Evolutionary conservation across 179 eudicot species (phyloP).

Genomic region (Vitellaria paradoxa): DNA sequence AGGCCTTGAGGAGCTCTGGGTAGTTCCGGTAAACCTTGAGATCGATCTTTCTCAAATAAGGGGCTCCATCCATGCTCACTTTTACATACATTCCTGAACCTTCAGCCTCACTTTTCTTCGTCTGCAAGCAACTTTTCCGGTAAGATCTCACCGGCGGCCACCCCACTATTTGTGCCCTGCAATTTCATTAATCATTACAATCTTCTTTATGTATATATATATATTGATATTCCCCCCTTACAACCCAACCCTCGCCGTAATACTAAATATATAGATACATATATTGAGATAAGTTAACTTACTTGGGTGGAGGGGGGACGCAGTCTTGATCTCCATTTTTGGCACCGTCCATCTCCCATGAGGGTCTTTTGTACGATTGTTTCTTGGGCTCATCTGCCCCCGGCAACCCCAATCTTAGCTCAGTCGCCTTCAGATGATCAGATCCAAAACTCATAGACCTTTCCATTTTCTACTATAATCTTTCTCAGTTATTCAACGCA

Average conservation of each 20-base stretch:
- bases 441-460: slow-evolving; percentile 32
- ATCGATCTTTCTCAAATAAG: slow-evolving; percentile 84
- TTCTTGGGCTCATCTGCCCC: slow-evolving; percentile 44
- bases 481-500: neutral
- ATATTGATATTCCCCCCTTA: no score
- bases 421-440: slow-evolving; percentile 66
- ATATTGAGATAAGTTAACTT: slow-evolving; percentile 26
- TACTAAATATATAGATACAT: no score
- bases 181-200: neutral
- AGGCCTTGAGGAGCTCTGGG: slow-evolving; percentile 60
- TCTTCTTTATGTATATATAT: no score
- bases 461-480: slow-evolving; percentile 31
- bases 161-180: slow-evolving; percentile 84
- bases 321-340: slow-evolving; percentile 32
- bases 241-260: no score
- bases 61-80: slow-evolving; percentile 97
- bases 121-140: slow-evolving; percentile 62
- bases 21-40: slow-evolving; percentile 63
- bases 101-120: slow-evolving; percentile 46
- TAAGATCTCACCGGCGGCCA: slow-evolving; percentile 93
- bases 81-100: slow-evolving; percentile 61
- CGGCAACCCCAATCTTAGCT: slow-evolving; percentile 77
- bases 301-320: slow-evolving; percentile 62
- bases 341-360: slow-evolving; percentile 42
- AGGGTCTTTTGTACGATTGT: slow-evolving; percentile 53